Evolutionary conservation across 805 yeast genomes (phyloP).

Genomic region (Scheffersomyces coipomensis): DNA sequence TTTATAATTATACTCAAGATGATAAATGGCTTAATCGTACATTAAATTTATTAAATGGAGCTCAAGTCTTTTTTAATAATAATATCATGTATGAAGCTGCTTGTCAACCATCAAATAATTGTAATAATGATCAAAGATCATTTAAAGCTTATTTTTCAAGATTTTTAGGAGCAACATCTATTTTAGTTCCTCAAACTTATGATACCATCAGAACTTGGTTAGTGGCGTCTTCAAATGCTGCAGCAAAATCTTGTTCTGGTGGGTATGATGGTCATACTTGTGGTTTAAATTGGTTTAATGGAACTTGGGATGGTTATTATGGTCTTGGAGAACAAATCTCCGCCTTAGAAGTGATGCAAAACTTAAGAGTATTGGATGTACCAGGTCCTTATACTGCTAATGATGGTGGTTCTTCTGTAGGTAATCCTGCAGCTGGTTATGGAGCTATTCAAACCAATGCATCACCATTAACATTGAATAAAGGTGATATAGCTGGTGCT

Average conservation of each 20-base stretch:
- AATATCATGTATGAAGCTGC: slow-evolving; percentile 75
- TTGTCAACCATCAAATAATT: slow-evolving; percentile 63
- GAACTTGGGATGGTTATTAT: slow-evolving; percentile 57
- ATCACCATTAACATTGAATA: slow-evolving; percentile 40
- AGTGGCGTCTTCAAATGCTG: slow-evolving; percentile 47
- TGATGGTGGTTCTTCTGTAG: slow-evolving; percentile 70
- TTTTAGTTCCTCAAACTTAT: slow-evolving; percentile 61
- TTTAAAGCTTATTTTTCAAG: slow-evolving; percentile 84
- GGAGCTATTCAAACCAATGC: slow-evolving; percentile 34
- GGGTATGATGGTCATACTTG: slow-evolving; percentile 76
- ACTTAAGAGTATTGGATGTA: slow-evolving; percentile 36
- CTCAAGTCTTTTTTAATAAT: slow-evolving; percentile 52
- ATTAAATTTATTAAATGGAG: slow-evolving; percentile 51
- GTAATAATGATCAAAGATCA: slow-evolving; percentile 88
- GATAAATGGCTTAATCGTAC: slow-evolving; percentile 67
- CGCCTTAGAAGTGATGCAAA: slow-evolving; percentile 64
- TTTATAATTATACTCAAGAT: slow-evolving; percentile 71
- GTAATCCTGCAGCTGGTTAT: slow-evolving; percentile 70
- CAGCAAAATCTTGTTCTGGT: slow-evolving; percentile 70
- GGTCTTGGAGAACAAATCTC: slow-evolving; percentile 82
- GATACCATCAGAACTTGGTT: slow-evolving; percentile 46
- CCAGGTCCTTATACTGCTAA: slow-evolving; percentile 61
- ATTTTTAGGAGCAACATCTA: slow-evolving; percentile 71
- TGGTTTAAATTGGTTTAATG: slow-evolving; percentile 63
- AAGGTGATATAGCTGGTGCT: slow-evolving; percentile 82